These are phyloP conservation scores for Abrus precatorius DNA, from an alignment of 306 rosid species.

Conservation along the genomic window DNA sequence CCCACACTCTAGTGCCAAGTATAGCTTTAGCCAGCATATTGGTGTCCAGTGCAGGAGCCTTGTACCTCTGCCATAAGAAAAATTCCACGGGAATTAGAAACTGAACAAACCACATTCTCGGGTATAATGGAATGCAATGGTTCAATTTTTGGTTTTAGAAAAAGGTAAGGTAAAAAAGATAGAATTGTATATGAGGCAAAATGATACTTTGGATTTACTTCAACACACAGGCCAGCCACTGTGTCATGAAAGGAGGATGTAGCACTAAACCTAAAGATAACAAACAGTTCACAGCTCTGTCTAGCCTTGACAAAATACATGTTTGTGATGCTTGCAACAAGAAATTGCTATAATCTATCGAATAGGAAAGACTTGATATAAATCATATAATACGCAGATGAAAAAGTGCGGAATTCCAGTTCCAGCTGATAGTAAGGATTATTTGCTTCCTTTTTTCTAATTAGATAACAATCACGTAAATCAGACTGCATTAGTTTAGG, in stretches of 20 bases:
- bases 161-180: not conserved
- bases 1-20: conserved; percentile 71
- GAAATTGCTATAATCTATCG: conserved; percentile 3
- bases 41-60: conserved; percentile 70
- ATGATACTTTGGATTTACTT: conserved; percentile 8
- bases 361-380: conserved; percentile 14
- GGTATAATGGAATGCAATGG: not conserved
- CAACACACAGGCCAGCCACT: not conserved
- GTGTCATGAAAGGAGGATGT: conserved; percentile 15
- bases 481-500: not conserved
- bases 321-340: conserved; percentile 31
- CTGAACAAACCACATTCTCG: conserved; percentile 20
- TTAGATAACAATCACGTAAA: conserved; percentile 4
- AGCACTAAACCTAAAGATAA: conserved; percentile 13
- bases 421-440: conserved; percentile 2
- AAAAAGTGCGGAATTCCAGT: conserved; percentile 5
- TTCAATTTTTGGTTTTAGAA: not conserved
- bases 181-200: conserved; percentile 36
- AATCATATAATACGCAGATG: not conserved
- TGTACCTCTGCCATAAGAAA: conserved; percentile 66
- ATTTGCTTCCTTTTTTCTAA: not conserved
- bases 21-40: conserved; percentile 80
- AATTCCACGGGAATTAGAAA: conserved; percentile 39
- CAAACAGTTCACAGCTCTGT: conserved; percentile 22
- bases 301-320: not conserved